Percentiles rank a stretch among this genome's conserved stretches.
These are phyloP conservation scores for Aquilaria yunnanensis DNA, from an alignment of 345 rosid genomes.

Conservation along the genomic window DNA sequence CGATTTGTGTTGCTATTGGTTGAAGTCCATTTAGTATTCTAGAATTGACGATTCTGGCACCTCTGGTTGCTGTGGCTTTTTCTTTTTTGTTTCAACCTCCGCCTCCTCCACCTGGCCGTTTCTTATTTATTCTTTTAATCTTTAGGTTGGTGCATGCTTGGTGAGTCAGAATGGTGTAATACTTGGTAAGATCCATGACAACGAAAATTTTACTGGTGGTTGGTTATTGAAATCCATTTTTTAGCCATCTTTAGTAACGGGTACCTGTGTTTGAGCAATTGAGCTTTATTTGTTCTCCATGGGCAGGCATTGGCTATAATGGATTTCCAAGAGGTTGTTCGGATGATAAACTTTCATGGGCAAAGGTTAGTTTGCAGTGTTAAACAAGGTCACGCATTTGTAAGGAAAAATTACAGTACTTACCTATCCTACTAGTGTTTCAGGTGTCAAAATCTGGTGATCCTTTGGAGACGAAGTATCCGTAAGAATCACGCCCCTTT, in stretches of 20 bases:
- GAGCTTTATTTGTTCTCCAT: slow-evolving; percentile 4
- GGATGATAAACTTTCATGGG: slow-evolving; percentile 97
- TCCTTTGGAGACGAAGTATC: slow-evolving; percentile 88
- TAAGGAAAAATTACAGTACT: neutral
- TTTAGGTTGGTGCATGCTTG: slow-evolving; percentile 92
- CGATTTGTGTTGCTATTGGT: neutral
- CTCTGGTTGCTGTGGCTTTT: slow-evolving; percentile 7
- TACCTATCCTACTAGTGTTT: slow-evolving; percentile 11
- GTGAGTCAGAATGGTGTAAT: slow-evolving; percentile 83
- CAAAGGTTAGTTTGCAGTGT: slow-evolving; percentile 50
- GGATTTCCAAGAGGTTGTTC: slow-evolving; percentile 99
- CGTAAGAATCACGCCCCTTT: slow-evolving; percentile 38
- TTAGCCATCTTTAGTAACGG: neutral
- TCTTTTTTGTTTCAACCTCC: neutral
- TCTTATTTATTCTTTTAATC: too few relatives aligned
- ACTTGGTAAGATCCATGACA: slow-evolving; percentile 52
- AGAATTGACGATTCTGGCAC: slow-evolving; percentile 1
- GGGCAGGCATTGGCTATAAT: slow-evolving; percentile 88
- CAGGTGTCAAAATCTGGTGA: slow-evolving; percentile 77
- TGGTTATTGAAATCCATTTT: slow-evolving; percentile 2
- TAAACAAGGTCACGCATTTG: slow-evolving; percentile 2
- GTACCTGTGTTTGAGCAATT: neutral
- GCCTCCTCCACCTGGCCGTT: too few relatives aligned
- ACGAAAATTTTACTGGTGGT: neutral
- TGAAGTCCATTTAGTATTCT: too few relatives aligned